phyloP scores from a whole-genome alignment of 768 basidiomycete species.

The Trametes cubensis region DNA sequence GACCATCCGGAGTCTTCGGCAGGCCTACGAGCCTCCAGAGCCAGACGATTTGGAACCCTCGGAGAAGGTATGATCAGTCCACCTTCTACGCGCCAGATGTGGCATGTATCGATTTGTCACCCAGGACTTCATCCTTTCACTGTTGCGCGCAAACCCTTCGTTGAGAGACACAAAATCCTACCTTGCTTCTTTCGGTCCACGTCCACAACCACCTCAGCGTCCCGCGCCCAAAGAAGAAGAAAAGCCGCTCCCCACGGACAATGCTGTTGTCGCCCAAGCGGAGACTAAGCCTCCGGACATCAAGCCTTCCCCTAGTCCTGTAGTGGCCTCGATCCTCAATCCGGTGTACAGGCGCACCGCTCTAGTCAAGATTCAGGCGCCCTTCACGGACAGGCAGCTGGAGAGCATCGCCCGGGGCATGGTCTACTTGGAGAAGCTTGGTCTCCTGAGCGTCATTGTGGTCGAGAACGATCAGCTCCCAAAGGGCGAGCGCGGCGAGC shows the following conservation, averaged over 20 bases:
- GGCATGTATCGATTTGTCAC: background rate
- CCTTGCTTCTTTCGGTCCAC: slow-evolving; percentile 85
- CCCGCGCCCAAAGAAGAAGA: slow-evolving; percentile 34
- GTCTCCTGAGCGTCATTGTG: slow-evolving; percentile 93
- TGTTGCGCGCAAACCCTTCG: slow-evolving; percentile 91
- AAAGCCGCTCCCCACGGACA: slow-evolving; percentile 31
- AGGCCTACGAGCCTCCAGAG: slow-evolving; percentile 24
- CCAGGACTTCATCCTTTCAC: slow-evolving; percentile 95
- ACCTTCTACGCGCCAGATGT: background rate
- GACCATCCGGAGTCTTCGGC: slow-evolving; percentile 33
- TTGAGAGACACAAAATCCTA: slow-evolving; percentile 88
- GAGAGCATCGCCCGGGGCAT: slow-evolving; percentile 93
- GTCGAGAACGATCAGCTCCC: slow-evolving; percentile 83
- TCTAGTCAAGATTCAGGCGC: slow-evolving; percentile 95
- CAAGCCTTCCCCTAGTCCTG: slow-evolving; percentile 46
- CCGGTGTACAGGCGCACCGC: slow-evolving; percentile 86
- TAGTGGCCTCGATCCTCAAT: slow-evolving; percentile 77
- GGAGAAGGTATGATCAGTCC: slow-evolving; percentile 32
- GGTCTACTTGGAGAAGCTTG: slow-evolving; percentile 94
- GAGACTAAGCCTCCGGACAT: slow-evolving; percentile 41
- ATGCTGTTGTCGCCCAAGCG: slow-evolving; percentile 13
- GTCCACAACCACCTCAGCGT: slow-evolving; percentile 42
- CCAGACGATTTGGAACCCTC: slow-evolving; percentile 32
- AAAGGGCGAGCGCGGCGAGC: slow-evolving; percentile 71
- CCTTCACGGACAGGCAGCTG: slow-evolving; percentile 90